A percentile compares a stretch with the other conserved stretches of the same genome.
Conservation (phyloP, 1,139 yeast genomes). For the Zygosaccharomyces sapae region DNA sequence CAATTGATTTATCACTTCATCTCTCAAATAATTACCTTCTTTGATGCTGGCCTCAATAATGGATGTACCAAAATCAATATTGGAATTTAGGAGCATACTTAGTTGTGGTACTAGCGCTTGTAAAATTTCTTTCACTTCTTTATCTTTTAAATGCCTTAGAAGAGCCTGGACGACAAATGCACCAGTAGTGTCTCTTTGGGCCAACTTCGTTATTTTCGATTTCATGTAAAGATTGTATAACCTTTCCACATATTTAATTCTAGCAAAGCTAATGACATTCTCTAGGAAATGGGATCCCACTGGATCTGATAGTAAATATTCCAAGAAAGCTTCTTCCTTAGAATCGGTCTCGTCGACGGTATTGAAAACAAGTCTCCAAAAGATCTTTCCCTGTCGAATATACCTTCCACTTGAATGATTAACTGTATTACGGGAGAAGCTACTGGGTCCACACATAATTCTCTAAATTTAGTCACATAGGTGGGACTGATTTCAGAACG, state of each 20-base stretch:
- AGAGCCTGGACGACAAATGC: constrained; percentile 74
- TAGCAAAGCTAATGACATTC: constrained; percentile 59
- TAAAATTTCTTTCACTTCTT: constrained; percentile 57
- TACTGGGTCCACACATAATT: constrained; percentile 68
- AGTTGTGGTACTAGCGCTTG: constrained; percentile 68
- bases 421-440: constrained; percentile 88
- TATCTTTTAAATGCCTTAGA: constrained; percentile 56
- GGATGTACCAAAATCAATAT: constrained; percentile 64
- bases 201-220: constrained; percentile 64
- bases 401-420: constrained; percentile 75
- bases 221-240: constrained; percentile 69
- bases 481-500: constrained; percentile 33
- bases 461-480: constrained; percentile 50
- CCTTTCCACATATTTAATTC: constrained; percentile 65
- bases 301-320: constrained; percentile 76
- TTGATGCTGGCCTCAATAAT: constrained; percentile 64
- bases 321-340: constrained; percentile 77
- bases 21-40: constrained; percentile 57
- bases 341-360: constrained; percentile 48
- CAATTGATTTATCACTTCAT: constrained; percentile 60
- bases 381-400: constrained; percentile 65
- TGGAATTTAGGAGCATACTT: constrained; percentile 57
- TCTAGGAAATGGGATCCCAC: constrained; percentile 91
- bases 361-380: constrained; percentile 53
- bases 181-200: constrained; percentile 77